Conservation (phyloP, 768 basidiomycete genomes). For the Cyclocybe aegerita region DNA sequence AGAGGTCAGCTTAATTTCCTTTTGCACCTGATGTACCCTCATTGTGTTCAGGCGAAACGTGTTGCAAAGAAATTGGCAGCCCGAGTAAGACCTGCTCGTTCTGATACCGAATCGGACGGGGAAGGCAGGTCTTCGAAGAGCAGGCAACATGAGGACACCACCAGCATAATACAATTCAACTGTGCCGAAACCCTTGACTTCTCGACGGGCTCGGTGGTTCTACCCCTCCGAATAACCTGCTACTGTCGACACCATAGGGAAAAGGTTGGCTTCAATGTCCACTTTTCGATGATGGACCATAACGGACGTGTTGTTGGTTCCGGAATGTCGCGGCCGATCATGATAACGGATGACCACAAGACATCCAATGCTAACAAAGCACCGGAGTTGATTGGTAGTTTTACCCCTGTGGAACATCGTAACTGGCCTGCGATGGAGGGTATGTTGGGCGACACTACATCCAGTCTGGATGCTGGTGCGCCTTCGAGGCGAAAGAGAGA, state of each 20-base stretch:
- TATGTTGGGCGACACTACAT: conserved; percentile 24
- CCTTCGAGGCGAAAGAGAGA: conserved; percentile 55
- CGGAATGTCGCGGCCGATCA: conserved; percentile 85
- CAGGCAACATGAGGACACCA: conserved; percentile 61
- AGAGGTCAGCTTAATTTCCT: conserved; percentile 51
- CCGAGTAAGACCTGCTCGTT: conserved; percentile 74
- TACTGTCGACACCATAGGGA: conserved; percentile 99
- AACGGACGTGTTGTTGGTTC: conserved; percentile 78
- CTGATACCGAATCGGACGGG: conserved; percentile 69
- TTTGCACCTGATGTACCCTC: conserved; percentile 5
- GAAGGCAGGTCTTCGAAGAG: conserved; percentile 48
- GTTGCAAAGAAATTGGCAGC: conserved; percentile 87
- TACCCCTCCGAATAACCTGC: conserved; percentile 96
- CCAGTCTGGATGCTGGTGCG: conserved; percentile 31
- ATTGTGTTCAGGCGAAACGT: conserved; percentile 70
- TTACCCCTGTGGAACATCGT: conserved; percentile 34
- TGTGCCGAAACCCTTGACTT: conserved; percentile 90
- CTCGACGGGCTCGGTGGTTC: conserved; percentile 76
- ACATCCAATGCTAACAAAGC: conserved; percentile 46
- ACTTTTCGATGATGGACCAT: conserved; percentile 82
- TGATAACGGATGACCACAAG: conserved; percentile 99
- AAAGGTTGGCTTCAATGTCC: conserved; percentile 91
- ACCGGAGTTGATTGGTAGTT: conserved; percentile 30
- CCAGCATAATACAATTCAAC: conserved; percentile 94
- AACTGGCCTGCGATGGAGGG: conserved; percentile 49